These are phyloP conservation scores for Raffaelea deltoideospora DNA, from an alignment of 2,329 filamentous ascomycete genomes.

Conservation along the genomic window DNA sequence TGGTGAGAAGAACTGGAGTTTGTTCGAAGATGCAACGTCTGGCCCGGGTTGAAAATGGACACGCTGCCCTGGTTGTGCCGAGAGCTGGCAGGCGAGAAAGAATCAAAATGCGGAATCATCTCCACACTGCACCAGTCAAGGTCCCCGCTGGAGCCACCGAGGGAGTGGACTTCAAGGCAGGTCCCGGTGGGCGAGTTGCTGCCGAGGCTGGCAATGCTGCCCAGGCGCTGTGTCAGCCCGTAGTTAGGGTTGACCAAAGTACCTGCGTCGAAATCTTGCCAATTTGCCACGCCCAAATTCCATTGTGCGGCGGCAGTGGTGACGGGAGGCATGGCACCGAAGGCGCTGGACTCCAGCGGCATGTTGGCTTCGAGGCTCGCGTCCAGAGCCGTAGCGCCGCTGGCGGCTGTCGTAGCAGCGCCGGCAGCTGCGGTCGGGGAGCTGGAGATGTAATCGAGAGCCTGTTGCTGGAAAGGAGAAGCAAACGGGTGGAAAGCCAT, in stretches of 20 bases:
- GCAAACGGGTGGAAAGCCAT: slow-evolving; percentile 39
- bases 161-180: slow-evolving; percentile 73
- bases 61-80: slow-evolving; percentile 35
- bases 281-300: slow-evolving; percentile 54
- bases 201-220: slow-evolving; percentile 26
- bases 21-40: slow-evolving; percentile 77
- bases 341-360: slow-evolving; percentile 46
- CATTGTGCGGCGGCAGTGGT: slow-evolving; percentile 38
- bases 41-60: slow-evolving; percentile 81
- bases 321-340: slow-evolving; percentile 36
- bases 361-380: slow-evolving; percentile 46
- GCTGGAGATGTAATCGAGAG: slow-evolving; percentile 45
- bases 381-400: too few relatives aligned
- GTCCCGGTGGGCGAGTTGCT: slow-evolving; percentile 62
- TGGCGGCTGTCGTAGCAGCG: slow-evolving; percentile 20
- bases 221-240: slow-evolving; percentile 19
- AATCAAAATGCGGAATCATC: slow-evolving; percentile 56
- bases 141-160: slow-evolving; percentile 62
- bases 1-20: slow-evolving; percentile 77
- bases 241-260: slow-evolving; percentile 26
- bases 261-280: slow-evolving; percentile 65
- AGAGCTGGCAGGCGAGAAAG: slow-evolving; percentile 38
- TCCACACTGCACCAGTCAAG: slow-evolving; percentile 61
- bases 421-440: slow-evolving; percentile 44
- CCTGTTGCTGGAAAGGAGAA: slow-evolving; percentile 35